Conservation (phyloP, 208 protist genomes). For the Angomonas desouzai region DNA sequence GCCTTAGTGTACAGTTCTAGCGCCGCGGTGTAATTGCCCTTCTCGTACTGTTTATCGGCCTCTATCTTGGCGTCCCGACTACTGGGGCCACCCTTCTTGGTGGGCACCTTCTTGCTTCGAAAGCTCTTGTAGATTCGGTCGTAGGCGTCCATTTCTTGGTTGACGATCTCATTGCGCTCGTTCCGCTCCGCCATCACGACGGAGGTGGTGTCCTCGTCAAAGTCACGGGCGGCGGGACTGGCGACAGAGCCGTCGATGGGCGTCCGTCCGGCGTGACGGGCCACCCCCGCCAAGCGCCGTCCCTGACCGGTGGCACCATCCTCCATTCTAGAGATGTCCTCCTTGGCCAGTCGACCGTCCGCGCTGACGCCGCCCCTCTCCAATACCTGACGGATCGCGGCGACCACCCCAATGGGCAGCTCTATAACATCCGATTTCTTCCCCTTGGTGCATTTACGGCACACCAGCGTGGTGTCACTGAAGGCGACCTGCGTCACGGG, state of each 20-base stretch:
- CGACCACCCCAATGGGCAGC: constrained; percentile 30
- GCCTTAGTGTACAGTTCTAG: constrained; percentile 85
- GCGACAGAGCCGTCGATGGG: constrained; percentile 11
- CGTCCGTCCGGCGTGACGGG: not conserved
- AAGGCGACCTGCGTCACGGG: not conserved
- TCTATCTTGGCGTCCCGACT: constrained; percentile 72
- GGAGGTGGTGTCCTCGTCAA: constrained; percentile 7
- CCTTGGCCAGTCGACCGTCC: not conserved
- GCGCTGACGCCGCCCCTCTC: constrained; percentile 7
- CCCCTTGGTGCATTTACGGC: constrained; percentile 35
- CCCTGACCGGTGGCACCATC: not conserved
- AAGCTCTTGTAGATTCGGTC: constrained; percentile 7
- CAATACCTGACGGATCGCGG: constrained; percentile 16
- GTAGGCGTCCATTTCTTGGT: not conserved
- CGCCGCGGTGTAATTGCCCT: constrained; percentile 69
- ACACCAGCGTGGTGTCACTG: constrained; percentile 30
- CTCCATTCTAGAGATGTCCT: constrained; percentile 6
- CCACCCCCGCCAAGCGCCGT: not conserved
- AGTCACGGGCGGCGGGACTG: constrained; percentile 3
- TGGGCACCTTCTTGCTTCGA: constrained; percentile 1
- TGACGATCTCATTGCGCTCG: not conserved
- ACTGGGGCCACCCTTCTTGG: constrained; percentile 15
- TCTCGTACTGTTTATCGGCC: constrained; percentile 87
- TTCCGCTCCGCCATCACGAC: constrained; percentile 7
- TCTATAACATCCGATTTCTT: constrained; percentile 17